These are phyloP conservation scores for Mycena albidolilacea DNA, from an alignment of 768 basidiomycete genomes.

Conservation along the genomic window DNA sequence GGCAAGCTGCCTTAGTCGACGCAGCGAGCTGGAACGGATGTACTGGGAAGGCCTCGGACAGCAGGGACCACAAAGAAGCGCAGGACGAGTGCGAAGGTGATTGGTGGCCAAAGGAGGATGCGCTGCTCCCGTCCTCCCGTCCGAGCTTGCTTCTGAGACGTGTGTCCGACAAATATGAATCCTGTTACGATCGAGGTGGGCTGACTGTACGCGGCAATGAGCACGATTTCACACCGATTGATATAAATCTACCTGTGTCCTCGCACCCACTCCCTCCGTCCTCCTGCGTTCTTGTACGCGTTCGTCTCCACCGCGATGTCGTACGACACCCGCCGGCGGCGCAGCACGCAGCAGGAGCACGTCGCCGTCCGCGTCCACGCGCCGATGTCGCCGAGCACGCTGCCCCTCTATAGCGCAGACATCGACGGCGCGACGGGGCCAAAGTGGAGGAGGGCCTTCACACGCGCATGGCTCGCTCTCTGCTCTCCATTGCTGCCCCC, in stretches of 20 bases:
- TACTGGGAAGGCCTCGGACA: background rate
- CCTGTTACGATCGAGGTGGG: background rate
- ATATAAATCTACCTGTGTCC: background rate
- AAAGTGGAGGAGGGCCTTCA: constrained; percentile 1
- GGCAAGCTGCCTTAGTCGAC: background rate
- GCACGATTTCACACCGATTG: background rate
- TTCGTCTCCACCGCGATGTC: background rate
- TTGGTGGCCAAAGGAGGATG: background rate
- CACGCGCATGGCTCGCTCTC: background rate
- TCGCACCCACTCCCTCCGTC: background rate
- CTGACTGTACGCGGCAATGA: background rate
- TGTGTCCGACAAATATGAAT: background rate
- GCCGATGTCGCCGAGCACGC: background rate
- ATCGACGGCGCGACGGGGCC: background rate
- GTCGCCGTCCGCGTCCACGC: background rate
- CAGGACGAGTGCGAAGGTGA: background rate
- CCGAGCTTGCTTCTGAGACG: background rate
- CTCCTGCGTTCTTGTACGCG: constrained; percentile 1
- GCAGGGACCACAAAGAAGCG: background rate
- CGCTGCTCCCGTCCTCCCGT: background rate
- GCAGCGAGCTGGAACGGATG: background rate
- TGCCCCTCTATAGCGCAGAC: background rate
- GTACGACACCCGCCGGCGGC: background rate
- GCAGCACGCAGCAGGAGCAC: constrained; percentile 3
- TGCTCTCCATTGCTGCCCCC: background rate